phyloP scores from a whole-genome alignment of 768 basidiomycete genomes.

The Russula dissimulans region DNA sequence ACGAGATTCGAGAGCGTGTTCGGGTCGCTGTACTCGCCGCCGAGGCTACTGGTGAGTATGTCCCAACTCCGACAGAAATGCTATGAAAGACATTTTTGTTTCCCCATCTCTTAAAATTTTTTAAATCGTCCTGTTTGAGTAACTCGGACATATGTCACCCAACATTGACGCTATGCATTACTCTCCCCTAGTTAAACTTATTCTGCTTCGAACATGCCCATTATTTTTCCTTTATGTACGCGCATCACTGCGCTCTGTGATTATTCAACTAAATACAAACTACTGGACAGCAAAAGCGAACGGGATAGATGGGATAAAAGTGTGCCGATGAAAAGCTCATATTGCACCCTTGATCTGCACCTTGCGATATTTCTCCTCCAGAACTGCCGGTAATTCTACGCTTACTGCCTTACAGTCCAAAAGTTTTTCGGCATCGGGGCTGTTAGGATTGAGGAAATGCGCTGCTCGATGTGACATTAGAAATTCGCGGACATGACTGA shows the following conservation, averaged over 20 bases:
- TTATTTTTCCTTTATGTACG: not conserved
- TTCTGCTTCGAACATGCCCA: not conserved
- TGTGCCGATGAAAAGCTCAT: constrained; percentile 30
- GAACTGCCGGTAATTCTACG: constrained; percentile 47
- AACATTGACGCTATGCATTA: not conserved
- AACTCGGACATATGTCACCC: not conserved
- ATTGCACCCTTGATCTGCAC: constrained; percentile 91
- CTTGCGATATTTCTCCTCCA: constrained; percentile 77
- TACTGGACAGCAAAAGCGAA: not conserved
- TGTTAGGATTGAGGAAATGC: constrained; percentile 54
- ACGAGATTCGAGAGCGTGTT: constrained; percentile 6
- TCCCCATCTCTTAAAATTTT: too few species aligned
- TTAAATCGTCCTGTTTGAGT: not conserved
- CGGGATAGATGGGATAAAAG: constrained; percentile 1
- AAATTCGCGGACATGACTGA: constrained; percentile 57
- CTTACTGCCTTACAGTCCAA: constrained; percentile 65
- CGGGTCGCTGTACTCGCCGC: not conserved
- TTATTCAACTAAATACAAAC: constrained; percentile 10
- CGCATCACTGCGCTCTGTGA: not conserved
- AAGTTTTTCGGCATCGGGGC: constrained; percentile 51
- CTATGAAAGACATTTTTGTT: not conserved
- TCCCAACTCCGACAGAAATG: not conserved
- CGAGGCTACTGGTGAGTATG: not conserved
- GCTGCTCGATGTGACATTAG: constrained; percentile 59
- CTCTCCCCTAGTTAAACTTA: not conserved